Base-by-base conservation (phyloP, 1,284 basidiomycete genomes). In the Cryptococcus hybrid region DNA sequence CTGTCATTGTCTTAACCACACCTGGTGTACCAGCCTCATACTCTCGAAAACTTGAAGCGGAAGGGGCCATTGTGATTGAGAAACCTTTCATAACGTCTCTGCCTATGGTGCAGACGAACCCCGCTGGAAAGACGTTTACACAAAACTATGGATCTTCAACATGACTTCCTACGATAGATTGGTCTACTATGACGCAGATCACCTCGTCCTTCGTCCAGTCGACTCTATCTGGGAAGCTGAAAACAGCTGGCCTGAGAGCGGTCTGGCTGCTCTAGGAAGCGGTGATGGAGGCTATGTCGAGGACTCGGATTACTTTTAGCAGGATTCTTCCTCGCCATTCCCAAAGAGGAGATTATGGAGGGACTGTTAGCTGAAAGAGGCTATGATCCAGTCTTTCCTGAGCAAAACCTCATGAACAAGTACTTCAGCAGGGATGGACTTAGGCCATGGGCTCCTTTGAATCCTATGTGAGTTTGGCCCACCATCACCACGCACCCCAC, bases 281-380 rank as follows among this genome's bases (percentile, higher is more conserved):
- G 36, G 37, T 38, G 38, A 30, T 30, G 30, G 30, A 4, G 30
- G 30, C 30, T 30, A 30, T 30, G 36, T 34, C 12, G 43, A 45
- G 36, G 43, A 58, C 46, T 24, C 37, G 9, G 18, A 18, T 3
- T 35, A 49, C 18, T 52, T 61, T 56, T 58, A 35, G 39, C 37
- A 34, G 60, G 57, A 3, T 55, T 61, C 35, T 46, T 57, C 40
- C 15, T 61, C 39, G 55, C 51, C 9, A 43, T 47, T 18, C 60
- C 60, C 2, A 44, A 47, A 24, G 86, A 87, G 24, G 83, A 85
- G 7, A 82, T 93, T 52, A 92, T 90, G 13, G 92, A 95, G 78
- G 89, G 85, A 74, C 82, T 92, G 52, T 93, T 96, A 55, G 78
- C 85, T 15, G 85, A 89, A 63, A 93, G 35, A 52, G n/a, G 30